These are phyloP conservation scores for Fusarium pilosicola DNA, from an alignment of 2,329 filamentous ascomycete genomes.

Conservation along the genomic window DNA sequence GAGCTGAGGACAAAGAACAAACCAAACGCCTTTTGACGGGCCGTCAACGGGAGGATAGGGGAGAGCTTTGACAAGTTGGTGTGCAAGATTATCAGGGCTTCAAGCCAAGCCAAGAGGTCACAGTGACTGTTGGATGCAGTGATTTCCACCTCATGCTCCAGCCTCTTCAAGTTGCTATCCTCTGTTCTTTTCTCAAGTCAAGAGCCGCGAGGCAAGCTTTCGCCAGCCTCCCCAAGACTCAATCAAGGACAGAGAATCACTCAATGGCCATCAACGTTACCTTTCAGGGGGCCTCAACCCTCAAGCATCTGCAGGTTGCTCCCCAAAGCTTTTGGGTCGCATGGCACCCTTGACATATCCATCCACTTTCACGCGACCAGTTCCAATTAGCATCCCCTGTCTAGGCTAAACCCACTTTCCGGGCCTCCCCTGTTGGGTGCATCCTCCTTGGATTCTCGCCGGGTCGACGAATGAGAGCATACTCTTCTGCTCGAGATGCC, in stretches of 20 bases:
- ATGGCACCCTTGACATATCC: conserved; percentile 31
- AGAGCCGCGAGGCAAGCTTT: conserved; percentile 2
- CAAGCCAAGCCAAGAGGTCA: background rate
- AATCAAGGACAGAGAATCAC: background rate
- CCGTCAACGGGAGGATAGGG: conserved; percentile 22
- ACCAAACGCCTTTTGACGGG: conserved; percentile 14
- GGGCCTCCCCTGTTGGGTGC: conserved; percentile 28
- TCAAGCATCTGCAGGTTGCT: conserved; percentile 14
- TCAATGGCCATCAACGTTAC: conserved; percentile 8
- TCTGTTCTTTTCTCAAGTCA: conserved; percentile 1
- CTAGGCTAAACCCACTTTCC: conserved; percentile 23
- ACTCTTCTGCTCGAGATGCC: conserved; percentile 8
- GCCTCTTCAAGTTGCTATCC: background rate
- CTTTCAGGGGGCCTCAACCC: conserved; percentile 26
- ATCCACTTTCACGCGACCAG: conserved; percentile 4
- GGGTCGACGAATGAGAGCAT: conserved; percentile 12
- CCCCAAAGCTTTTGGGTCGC: conserved; percentile 26
- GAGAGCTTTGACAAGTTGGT: conserved; percentile 21
- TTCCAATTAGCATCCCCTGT: conserved; percentile 31
- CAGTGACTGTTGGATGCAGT: background rate
- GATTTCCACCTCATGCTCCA: background rate
- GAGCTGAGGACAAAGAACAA: conserved; percentile 18
- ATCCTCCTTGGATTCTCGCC: conserved; percentile 6
- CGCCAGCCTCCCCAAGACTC: conserved; percentile 3
- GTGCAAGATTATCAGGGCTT: conserved; percentile 2